Evolutionary conservation across 257 asterid genomes (phyloP), one percentile per base, ranked within the genome.

Genomic region (Fraxinus cuspidata): DNA sequence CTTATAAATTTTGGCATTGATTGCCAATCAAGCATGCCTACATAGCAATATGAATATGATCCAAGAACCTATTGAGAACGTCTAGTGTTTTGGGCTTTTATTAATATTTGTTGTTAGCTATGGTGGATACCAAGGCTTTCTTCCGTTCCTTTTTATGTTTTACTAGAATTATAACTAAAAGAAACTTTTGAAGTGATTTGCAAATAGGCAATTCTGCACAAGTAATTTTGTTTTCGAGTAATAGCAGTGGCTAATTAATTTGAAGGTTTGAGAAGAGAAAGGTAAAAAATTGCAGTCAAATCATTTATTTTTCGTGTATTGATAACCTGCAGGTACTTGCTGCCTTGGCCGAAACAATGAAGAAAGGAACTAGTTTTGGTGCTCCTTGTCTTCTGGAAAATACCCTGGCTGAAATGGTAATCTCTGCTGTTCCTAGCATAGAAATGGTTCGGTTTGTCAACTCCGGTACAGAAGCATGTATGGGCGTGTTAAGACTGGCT

Each of bases 381-480:
- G 99, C 99, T 31, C 99, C 99, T 47, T 96, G 99, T 83, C 97
- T 92, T 73, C 94, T 92, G 9, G 99, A 96, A 86, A 96, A 96
- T 76, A 87, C 80, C 76, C 87, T 96, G 40, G 97, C 99, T 16
- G 97, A 93, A 83, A 89, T 93, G 98, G 99, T 93, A 35, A 92
- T 93, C 84, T 84, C 97, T 28, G 98, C 99, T 68, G 99, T 96
- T 68, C 97, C 99, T 38, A 90, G 97, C 78, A 90, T 96, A 49
- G 98, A 96, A 83, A 96, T 96, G 99, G 99, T 96, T 75, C 92
- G 99, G 1, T 93, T 93, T 79, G 99, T 96, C 81, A 96, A 96
- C 88, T 96, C 99, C 0, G 99, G 99, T 67, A 96, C 99, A 72
- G 99, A 96, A 83, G 99, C 99, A 70, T 96, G 99, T 84, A 96